Evolutionary conservation across 805 yeast genomes (phyloP).

Genomic region (Priceomyces haplophilus): DNA sequence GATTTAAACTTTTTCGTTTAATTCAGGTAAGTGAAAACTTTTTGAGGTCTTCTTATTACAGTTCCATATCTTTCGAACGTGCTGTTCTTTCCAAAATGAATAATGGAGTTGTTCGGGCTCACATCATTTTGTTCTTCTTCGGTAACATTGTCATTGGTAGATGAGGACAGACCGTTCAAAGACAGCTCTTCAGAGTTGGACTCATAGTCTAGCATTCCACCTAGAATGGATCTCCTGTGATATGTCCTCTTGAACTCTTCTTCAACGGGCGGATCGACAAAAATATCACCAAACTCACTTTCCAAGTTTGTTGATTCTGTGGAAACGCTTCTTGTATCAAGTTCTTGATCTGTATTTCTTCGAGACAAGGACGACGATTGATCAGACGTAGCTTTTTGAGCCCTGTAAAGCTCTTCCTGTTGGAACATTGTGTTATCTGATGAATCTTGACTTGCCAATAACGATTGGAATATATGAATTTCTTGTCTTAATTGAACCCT

Average conservation of each 20-base stretch:
- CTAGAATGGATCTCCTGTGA: constrained; percentile 40
- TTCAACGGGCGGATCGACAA: constrained; percentile 15
- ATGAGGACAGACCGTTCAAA: constrained; percentile 2
- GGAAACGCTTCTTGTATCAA: constrained; percentile 1
- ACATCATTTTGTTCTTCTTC: background rate
- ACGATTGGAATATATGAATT: constrained; percentile 31
- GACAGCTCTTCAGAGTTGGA: constrained; percentile 10
- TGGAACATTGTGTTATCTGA: background rate
- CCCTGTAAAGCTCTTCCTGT: background rate
- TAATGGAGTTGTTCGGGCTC: background rate
- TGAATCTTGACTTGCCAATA: constrained; percentile 10
- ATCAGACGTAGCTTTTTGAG: background rate
- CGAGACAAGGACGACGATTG: background rate
- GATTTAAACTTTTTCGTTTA: background rate
- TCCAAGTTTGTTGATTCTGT: constrained; percentile 1
- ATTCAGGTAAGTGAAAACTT: background rate
- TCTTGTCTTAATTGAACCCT: constrained; percentile 42
- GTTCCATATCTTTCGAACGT: constrained; percentile 14
- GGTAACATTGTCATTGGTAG: background rate
- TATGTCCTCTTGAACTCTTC: constrained; percentile 24
- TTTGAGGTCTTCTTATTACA: background rate
- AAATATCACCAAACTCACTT: background rate
- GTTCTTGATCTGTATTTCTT: background rate
- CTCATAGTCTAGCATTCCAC: constrained; percentile 45
- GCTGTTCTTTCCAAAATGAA: constrained; percentile 10